Evolutionary conservation across 1,284 basidiomycete species (phyloP).

Genomic region (Microbotryum silenes-acaulis): DNA sequence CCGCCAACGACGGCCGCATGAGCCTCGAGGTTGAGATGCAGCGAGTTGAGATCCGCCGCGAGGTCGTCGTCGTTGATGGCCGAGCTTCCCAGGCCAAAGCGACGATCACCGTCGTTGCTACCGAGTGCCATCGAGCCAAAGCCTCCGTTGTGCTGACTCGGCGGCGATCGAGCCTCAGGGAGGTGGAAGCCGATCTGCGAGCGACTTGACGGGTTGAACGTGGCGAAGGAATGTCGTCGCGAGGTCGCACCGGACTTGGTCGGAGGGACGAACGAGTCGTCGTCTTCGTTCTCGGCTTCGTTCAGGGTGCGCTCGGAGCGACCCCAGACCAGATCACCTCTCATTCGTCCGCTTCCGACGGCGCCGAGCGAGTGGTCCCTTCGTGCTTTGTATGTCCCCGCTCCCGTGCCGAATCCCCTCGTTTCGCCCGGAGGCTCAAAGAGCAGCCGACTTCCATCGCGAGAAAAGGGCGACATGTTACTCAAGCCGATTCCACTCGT

Average conservation of each 20-base stretch:
- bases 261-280: slow-evolving; percentile 34
- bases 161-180: slow-evolving; percentile 6
- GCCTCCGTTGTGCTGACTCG: slow-evolving; percentile 2
- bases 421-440: slow-evolving; percentile 3
- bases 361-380: slow-evolving; percentile 25
- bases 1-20: slow-evolving; percentile 27
- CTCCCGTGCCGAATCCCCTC: slow-evolving; percentile 7
- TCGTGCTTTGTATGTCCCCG: slow-evolving; percentile 19
- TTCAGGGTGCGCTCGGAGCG: slow-evolving; percentile 9
- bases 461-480: slow-evolving; percentile 37
- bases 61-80: slow-evolving; percentile 36
- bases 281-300: slow-evolving; percentile 33
- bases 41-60: slow-evolving; percentile 35
- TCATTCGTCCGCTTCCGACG: slow-evolving; percentile 27
- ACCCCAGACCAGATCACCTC: slow-evolving; percentile 32
- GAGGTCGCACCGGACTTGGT: slow-evolving; percentile 37
- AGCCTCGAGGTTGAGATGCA: slow-evolving; percentile 36
- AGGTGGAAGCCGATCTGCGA: slow-evolving; percentile 33
- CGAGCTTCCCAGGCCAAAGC: slow-evolving; percentile 26
- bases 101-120: slow-evolving; percentile 1
- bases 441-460: slow-evolving; percentile 27
- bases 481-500: slow-evolving; percentile 31
- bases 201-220: slow-evolving; percentile 32
- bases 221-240: slow-evolving; percentile 36
- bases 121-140: slow-evolving; percentile 4